phyloP scores from a whole-genome alignment of 768 basidiomycete species.

The Nidula microcarpa region DNA sequence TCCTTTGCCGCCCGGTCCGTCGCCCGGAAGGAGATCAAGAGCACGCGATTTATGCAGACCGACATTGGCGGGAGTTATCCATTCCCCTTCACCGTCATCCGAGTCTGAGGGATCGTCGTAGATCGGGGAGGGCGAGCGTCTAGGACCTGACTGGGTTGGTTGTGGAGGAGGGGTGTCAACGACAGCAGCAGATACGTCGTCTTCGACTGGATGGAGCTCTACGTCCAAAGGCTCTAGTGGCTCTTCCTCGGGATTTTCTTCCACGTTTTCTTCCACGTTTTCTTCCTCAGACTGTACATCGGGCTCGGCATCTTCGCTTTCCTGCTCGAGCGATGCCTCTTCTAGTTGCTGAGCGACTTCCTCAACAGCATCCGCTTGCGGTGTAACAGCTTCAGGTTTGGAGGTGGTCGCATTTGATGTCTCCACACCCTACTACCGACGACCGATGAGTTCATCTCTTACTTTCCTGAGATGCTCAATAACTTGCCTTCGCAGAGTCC shows the following conservation, averaged over 20 bases:
- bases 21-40: constrained; percentile 72
- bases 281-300: constrained; percentile 8
- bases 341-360: background rate
- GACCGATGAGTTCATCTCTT: background rate
- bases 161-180: too few relatives aligned
- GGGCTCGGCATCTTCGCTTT: constrained; percentile 4
- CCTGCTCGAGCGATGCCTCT: background rate
- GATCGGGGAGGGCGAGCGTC: constrained; percentile 29
- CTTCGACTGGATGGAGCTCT: constrained; percentile 34
- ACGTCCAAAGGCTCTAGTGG: constrained; percentile 38
- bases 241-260: constrained; percentile 11
- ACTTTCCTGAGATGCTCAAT: background rate
- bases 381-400: background rate
- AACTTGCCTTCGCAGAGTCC: constrained; percentile 8
- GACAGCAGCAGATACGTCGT: constrained; percentile 7
- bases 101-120: constrained; percentile 77
- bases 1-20: constrained; percentile 26
- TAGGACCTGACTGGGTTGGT: constrained; percentile 7
- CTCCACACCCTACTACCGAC: background rate
- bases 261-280: constrained; percentile 3
- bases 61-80: constrained; percentile 94
- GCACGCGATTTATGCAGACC: constrained; percentile 83
- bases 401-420: background rate
- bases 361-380: background rate
- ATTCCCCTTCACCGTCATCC: constrained; percentile 88